phyloP scores from a whole-genome alignment of 2,329 filamentous ascomycete species.

The Fusarium siculi region DNA sequence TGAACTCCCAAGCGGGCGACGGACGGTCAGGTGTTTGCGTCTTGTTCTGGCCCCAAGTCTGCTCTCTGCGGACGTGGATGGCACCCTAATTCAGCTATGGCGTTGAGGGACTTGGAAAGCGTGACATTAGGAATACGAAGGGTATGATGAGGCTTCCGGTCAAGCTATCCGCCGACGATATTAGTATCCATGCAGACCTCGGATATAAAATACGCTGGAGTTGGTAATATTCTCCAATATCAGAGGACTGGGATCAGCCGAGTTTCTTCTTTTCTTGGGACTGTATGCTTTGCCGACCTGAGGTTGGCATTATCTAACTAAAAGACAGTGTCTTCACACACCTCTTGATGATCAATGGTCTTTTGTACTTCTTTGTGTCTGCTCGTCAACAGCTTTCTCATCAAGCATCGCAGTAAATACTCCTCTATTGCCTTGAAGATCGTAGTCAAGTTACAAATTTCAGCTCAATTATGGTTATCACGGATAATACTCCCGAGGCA shows the following conservation, averaged over 20 bases:
- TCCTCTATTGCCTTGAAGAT: neutral
- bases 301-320: neutral
- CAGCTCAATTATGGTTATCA: neutral
- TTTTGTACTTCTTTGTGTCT: neutral
- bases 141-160: slow-evolving; percentile 39
- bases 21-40: slow-evolving; percentile 8
- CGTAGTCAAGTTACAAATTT: neutral
- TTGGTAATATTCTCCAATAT: slow-evolving; percentile 30
- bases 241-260: slow-evolving; percentile 22
- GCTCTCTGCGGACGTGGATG: slow-evolving; percentile 30
- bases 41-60: slow-evolving; percentile 16
- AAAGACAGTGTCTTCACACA: neutral
- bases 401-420: neutral
- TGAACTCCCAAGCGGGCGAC: slow-evolving; percentile 47
- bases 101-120: slow-evolving; percentile 44
- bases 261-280: slow-evolving; percentile 6
- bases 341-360: neutral
- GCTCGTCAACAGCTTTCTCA: neutral
- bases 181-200: slow-evolving; percentile 41
- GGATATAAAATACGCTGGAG: slow-evolving; percentile 43
- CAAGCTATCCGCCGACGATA: slow-evolving; percentile 35
- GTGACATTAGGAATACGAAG: slow-evolving; percentile 41
- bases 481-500: neutral
- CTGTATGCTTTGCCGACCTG: neutral
- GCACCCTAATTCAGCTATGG: slow-evolving; percentile 42